A percentile compares a stretch with the other conserved stretches of the same genome.
phyloP scores from a whole-genome alignment of 805 yeast genomes.

The Nakazawaea populi region DNA sequence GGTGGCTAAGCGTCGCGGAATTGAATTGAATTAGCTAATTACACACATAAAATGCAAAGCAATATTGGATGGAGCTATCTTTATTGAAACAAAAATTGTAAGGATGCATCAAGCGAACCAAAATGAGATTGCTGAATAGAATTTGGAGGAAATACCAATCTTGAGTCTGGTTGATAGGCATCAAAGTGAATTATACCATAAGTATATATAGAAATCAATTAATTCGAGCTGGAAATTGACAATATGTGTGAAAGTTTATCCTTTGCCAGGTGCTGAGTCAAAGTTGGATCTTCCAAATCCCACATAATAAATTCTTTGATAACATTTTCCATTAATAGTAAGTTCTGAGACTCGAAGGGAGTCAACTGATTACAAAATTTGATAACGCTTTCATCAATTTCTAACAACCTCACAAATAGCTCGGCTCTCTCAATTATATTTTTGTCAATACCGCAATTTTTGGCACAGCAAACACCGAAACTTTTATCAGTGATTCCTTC shows the following conservation, averaged over 20 bases:
- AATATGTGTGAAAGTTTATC: background rate
- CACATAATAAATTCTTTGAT: slow-evolving; percentile 21
- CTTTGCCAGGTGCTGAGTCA: background rate
- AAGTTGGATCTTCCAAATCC: slow-evolving; percentile 18
- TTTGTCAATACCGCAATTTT: slow-evolving; percentile 27
- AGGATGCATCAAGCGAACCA: too few relatives aligned
- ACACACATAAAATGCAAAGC: too few relatives aligned
- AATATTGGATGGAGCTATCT: too few relatives aligned
- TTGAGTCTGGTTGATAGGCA: too few relatives aligned
- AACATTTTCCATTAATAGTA: slow-evolving; percentile 9
- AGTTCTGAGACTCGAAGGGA: slow-evolving; percentile 14
- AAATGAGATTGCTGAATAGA: too few relatives aligned
- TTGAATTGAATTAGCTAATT: too few relatives aligned
- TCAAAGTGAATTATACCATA: too few relatives aligned
- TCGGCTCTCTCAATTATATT: slow-evolving; percentile 27
- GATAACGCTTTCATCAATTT: slow-evolving; percentile 15
- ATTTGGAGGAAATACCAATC: too few relatives aligned
- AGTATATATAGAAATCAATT: too few relatives aligned
- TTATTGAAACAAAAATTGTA: too few relatives aligned
- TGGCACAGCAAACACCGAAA: slow-evolving; percentile 36
- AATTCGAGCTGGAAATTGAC: background rate
- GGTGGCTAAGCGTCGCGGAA: too few relatives aligned
- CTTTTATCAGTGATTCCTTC: slow-evolving; percentile 28
- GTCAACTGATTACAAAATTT: slow-evolving; percentile 13
- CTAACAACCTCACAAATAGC: slow-evolving; percentile 16